Conservation (phyloP, 768 basidiomycete species). For the Suillus luteus region DNA sequence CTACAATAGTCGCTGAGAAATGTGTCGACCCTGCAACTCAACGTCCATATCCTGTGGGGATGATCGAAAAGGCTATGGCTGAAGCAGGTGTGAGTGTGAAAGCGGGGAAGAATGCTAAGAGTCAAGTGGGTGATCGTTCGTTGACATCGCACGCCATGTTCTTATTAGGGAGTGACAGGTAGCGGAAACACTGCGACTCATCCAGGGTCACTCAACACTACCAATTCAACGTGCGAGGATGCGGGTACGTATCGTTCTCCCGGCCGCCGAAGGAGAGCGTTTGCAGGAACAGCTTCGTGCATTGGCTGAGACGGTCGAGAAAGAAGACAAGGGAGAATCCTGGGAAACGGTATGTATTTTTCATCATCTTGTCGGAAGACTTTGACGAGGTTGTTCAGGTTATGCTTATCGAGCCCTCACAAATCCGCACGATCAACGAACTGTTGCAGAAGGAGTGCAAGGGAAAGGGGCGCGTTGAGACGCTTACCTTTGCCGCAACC, state of each 20-base stretch:
- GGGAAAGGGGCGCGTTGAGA: slow-evolving; percentile 84
- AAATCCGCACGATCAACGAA: slow-evolving; percentile 88
- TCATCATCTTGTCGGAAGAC: not conserved
- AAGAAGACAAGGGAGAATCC: slow-evolving; percentile 72
- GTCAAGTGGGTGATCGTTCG: slow-evolving; percentile 59
- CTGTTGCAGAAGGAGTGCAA: slow-evolving; percentile 90
- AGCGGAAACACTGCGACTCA: slow-evolving; percentile 81
- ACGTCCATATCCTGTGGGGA: slow-evolving; percentile 87
- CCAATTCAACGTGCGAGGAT: slow-evolving; percentile 93
- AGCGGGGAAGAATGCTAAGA: slow-evolving; percentile 88
- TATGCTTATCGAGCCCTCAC: slow-evolving; percentile 90
- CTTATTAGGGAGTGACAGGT: slow-evolving; percentile 50
- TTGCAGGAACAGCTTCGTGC: slow-evolving; percentile 72
- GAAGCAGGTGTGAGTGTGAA: slow-evolving; percentile 94
- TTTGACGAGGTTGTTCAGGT: slow-evolving; percentile 50
- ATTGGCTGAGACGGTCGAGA: slow-evolving; percentile 81
- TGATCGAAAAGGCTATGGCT: slow-evolving; percentile 97
- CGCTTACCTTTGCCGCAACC: slow-evolving; percentile 70
- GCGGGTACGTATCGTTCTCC: slow-evolving; percentile 84
- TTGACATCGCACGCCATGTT: not conserved
- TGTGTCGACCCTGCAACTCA: slow-evolving; percentile 92
- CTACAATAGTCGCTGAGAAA: slow-evolving; percentile 92
- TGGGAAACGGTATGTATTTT: slow-evolving; percentile 80
- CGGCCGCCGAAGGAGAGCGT: slow-evolving; percentile 61
- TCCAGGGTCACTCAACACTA: slow-evolving; percentile 82